These are phyloP conservation scores for Medicago arabica DNA, from an alignment of 306 rosid species.

Conservation along the genomic window DNA sequence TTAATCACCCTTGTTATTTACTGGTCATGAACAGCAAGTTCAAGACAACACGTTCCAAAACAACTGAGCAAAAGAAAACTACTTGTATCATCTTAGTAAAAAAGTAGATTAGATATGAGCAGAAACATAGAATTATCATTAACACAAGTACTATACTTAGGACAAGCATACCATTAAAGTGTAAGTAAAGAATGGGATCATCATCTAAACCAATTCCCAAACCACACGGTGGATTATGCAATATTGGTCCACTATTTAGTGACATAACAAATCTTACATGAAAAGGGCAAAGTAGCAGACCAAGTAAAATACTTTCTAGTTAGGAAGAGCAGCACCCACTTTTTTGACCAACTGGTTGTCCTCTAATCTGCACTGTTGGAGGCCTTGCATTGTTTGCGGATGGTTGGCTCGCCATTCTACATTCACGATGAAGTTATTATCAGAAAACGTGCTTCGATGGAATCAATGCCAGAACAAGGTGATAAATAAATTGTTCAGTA, in stretches of 20 bases:
- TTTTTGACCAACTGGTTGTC: constrained; percentile 66
- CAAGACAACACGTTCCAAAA: not conserved
- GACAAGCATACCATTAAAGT: constrained; percentile 49
- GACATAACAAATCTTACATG: constrained; percentile 46
- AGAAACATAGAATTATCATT: constrained; percentile 44
- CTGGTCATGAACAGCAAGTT: not conserved
- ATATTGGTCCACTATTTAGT: constrained; percentile 46
- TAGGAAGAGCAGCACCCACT: constrained; percentile 62
- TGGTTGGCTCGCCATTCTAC: constrained; percentile 65
- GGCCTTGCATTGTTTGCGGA: constrained; percentile 51
- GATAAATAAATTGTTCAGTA: not conserved
- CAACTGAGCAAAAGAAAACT: not conserved
- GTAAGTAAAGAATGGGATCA: constrained; percentile 49
- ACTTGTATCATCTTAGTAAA: not conserved
- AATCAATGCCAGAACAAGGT: not conserved
- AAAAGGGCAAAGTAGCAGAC: constrained; percentile 35
- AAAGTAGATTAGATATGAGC: constrained; percentile 11
- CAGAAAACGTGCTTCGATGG: constrained; percentile 6
- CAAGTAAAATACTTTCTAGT: constrained; percentile 27
- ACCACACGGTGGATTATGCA: constrained; percentile 34
- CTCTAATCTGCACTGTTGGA: constrained; percentile 60
- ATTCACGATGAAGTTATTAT: constrained; percentile 30
- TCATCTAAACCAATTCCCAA: constrained; percentile 52
- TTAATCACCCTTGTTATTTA: not conserved
- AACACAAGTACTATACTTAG: constrained; percentile 45